Conservation (phyloP, 2,329 filamentous ascomycete genomes). For the Aspergillus alliaceus region DNA sequence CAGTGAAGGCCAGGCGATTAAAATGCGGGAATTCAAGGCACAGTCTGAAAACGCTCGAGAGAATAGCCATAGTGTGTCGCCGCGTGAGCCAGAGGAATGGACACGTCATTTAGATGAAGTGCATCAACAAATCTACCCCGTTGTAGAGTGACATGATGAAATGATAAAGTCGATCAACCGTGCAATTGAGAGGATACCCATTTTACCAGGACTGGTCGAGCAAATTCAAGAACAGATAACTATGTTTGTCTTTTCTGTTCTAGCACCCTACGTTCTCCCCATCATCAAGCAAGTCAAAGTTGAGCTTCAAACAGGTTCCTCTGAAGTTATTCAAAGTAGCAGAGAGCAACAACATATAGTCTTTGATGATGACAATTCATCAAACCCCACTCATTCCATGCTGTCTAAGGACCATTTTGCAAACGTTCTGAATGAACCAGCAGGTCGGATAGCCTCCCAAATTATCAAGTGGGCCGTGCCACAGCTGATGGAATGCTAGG, state of each 20-base stretch:
- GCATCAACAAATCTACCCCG: conserved; percentile 79
- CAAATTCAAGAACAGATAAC: conserved; percentile 85
- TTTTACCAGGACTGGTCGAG: conserved; percentile 81
- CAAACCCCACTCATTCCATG: conserved; percentile 92
- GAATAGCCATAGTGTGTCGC: conserved; percentile 71
- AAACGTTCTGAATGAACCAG: conserved; percentile 85
- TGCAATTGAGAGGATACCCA: conserved; percentile 80
- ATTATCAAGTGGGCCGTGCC: conserved; percentile 84
- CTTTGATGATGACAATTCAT: conserved; percentile 73
- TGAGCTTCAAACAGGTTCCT: conserved; percentile 81
- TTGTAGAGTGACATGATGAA: conserved; percentile 87
- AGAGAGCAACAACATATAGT: conserved; percentile 82
- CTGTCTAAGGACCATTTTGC: conserved; percentile 94
- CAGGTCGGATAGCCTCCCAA: conserved; percentile 76
- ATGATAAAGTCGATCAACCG: conserved; percentile 76
- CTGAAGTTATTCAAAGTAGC: conserved; percentile 83
- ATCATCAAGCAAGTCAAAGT: conserved; percentile 83
- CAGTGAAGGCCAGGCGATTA: conserved; percentile 61
- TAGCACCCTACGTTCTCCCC: conserved; percentile 84
- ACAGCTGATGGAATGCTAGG: conserved; percentile 84
- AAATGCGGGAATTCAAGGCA: conserved; percentile 76
- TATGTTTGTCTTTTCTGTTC: conserved; percentile 85
- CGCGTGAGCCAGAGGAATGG: conserved; percentile 80
- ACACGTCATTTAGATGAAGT: conserved; percentile 73
- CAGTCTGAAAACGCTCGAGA: conserved; percentile 75